Evolutionary conservation across 192 early-diverging fungal genomes (phyloP), one percentile per base, ranked within the genome.

Genomic region (Backusella tarrabulga): DNA sequence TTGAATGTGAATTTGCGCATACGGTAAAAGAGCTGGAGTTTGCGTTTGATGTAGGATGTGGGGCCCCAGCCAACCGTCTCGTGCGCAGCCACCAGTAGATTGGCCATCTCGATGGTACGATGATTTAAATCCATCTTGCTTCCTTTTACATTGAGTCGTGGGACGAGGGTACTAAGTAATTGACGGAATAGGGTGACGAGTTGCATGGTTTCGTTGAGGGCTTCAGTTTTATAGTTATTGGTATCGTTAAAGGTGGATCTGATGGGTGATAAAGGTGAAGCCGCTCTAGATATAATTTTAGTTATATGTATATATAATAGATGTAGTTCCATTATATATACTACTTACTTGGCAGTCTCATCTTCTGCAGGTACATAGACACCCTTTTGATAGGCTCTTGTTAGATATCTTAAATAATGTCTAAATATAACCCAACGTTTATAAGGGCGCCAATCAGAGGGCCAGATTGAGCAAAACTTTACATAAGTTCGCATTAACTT

Each of bases 1-100:
- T 94, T 91, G 84, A 90, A 93, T 0, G 93, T 93, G 67, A 90
- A 87, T 73, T 74, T 44, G 21, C 71, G 35, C 29, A 40, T 72
- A 11, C 71, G 35, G 19, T 26, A 6, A 50, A 72, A 72, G 29
- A 44, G 42, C 9, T 44, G 41, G 0, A 72, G 26, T 15, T 41
- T 72, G 19, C 71, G 71, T 19, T 72, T 26, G 6, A 72, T 32
- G 26, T 72, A 72, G 5, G n/a, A 23, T 8, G 15, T 44, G 6
- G 71, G 40, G 1, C 71, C 71, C 71, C 71, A 72, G 11, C 71
- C 71, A 9, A 72, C 44, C 11, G 71, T 72, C 29, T 72, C 71
- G 32, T 72, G 71, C 15, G 71, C 71, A 50, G 71, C 41, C 1
- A 72, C 71, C 2, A 72, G 29, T 46, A 72, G 6, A 50, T 44